Conservation (phyloP, 257 asterid species). For the Petunia axillaris region DNA sequence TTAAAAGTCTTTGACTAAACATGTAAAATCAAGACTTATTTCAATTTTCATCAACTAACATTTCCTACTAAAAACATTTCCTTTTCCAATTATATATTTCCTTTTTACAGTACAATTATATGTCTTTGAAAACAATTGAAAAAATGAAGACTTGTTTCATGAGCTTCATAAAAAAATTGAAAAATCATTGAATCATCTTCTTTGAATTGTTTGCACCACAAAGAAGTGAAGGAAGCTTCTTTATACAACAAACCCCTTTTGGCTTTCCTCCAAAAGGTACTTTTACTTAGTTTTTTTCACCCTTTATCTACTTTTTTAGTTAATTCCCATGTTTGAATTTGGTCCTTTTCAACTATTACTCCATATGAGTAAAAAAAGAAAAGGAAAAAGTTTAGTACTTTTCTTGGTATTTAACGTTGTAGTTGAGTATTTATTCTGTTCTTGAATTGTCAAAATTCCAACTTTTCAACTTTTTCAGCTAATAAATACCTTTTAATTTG, state of each 20-base stretch:
- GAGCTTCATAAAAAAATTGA: neutral
- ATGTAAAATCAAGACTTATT: neutral
- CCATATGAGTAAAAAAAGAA: neutral
- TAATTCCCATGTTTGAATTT: neutral
- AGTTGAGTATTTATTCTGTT: constrained; percentile 14
- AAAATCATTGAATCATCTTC: constrained; percentile 18
- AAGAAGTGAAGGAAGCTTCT: constrained; percentile 36
- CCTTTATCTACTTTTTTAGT: neutral
- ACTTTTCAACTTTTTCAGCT: neutral
- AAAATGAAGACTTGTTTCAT: neutral
- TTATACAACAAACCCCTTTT: neutral
- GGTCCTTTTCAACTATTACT: neutral
- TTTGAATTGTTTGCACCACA: constrained; percentile 28
- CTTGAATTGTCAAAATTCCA: neutral
- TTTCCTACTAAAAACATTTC: neutral
- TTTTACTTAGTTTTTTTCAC: neutral
- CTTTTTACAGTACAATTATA: neutral
- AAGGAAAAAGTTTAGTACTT: neutral
- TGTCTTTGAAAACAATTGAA: neutral
- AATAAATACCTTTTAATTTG: neutral
- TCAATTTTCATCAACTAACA: neutral
- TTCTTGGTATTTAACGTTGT: constrained; percentile 23
- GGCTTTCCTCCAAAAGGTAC: constrained; percentile 37
- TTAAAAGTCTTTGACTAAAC: neutral
- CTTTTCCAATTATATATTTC: neutral